Conservation (phyloP, 345 rosid species). For the Excoecaria agallocha region DNA sequence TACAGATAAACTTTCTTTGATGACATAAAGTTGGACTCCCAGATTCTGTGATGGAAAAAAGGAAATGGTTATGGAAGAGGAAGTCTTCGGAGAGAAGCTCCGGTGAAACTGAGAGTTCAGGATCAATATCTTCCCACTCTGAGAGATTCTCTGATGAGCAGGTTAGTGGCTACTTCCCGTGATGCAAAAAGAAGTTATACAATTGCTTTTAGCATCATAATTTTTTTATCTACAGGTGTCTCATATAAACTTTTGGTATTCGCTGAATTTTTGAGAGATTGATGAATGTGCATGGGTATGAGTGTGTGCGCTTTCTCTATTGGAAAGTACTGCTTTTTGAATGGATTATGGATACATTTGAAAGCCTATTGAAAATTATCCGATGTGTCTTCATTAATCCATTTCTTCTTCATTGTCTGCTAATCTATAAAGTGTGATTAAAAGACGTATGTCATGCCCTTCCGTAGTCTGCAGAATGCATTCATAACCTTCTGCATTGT, state of each 20-base stretch:
- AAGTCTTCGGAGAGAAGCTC: constrained; percentile 71
- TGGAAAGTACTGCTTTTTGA: not conserved
- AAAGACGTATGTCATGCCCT: not conserved
- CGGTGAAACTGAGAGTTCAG: constrained; percentile 70
- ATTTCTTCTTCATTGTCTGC: not conserved
- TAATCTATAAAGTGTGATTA: not conserved
- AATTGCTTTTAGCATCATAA: not conserved
- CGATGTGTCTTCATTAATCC: not conserved
- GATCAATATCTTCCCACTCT: constrained; percentile 61
- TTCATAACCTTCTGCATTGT: not conserved
- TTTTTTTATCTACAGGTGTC: not conserved
- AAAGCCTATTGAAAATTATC: not conserved
- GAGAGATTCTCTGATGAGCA: constrained; percentile 77
- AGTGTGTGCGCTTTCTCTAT: not conserved
- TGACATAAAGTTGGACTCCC: constrained; percentile 26
- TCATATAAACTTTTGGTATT: not conserved
- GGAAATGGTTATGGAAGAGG: constrained; percentile 72
- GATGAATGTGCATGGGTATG: not conserved
- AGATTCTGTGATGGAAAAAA: constrained; percentile 59
- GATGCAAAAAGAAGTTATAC: not conserved
- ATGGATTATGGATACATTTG: not conserved
- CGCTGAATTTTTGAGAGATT: not conserved
- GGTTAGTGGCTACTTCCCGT: constrained; percentile 31
- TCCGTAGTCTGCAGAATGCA: not conserved
- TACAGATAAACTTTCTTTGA: constrained; percentile 44